Evolutionary conservation across 441 rosid species (phyloP).

Genomic region (Arabidopsis lyrata): DNA sequence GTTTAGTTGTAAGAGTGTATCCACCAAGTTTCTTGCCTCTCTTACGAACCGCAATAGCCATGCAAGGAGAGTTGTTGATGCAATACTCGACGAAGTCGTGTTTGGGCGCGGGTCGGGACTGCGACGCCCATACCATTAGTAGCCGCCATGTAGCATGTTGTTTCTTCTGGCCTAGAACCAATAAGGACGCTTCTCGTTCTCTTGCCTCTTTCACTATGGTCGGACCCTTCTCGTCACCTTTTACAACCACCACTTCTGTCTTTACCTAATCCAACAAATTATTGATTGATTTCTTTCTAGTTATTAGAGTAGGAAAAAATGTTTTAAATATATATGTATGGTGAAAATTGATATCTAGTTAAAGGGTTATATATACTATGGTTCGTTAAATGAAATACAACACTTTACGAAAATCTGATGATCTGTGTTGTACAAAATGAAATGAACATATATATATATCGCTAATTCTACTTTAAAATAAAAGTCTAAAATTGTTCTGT

Average conservation of each 20-base stretch:
- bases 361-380: not conserved
- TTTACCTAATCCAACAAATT: conserved; percentile 55
- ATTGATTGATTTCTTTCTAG: not conserved
- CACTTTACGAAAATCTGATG: not conserved
- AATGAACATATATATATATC: not conserved
- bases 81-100: conserved; percentile 79
- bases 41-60: conserved; percentile 89
- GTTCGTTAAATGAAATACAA: not conserved
- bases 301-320: not conserved
- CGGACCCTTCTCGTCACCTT: conserved; percentile 85
- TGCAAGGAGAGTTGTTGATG: conserved; percentile 79
- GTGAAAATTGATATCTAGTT: not conserved
- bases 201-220: conserved; percentile 81
- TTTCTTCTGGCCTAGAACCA: conserved; percentile 80
- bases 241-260: conserved; percentile 64
- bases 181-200: conserved; percentile 63
- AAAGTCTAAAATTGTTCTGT: too few species aligned
- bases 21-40: conserved; percentile 87
- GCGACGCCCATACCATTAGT: conserved; percentile 73
- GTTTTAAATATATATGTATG: not conserved
- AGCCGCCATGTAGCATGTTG: conserved; percentile 83
- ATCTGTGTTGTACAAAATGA: not conserved
- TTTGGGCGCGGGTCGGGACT: conserved; percentile 24
- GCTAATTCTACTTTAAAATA: too few species aligned
- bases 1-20: conserved; percentile 87